Percentiles rank a stretch among this genome's conserved stretches.
These are phyloP conservation scores for Uromyces viciae-fabae DNA, from an alignment of 1,284 basidiomycete genomes.

Conservation along the genomic window DNA sequence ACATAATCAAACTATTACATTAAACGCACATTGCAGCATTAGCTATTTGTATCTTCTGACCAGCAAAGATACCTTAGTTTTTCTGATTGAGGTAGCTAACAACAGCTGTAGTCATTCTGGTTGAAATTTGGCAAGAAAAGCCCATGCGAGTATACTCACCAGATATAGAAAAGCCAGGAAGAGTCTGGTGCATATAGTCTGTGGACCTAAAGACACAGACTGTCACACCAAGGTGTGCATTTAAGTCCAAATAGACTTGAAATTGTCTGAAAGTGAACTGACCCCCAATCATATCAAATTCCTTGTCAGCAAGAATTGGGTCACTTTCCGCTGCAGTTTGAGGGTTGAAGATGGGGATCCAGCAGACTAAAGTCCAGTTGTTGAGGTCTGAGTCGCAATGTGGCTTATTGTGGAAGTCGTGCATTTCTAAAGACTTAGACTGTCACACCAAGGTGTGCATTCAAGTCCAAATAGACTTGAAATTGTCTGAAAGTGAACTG, in stretches of 20 bases:
- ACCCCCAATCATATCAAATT: background rate
- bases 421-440: no score
- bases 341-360: background rate
- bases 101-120: no score
- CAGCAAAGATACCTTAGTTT: no score
- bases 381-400: background rate
- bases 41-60: no score
- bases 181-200: background rate
- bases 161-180: background rate
- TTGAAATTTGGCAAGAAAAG: background rate
- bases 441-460: no score
- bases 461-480: background rate
- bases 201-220: background rate
- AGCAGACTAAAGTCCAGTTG: background rate
- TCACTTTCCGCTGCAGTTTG: background rate
- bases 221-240: background rate
- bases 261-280: background rate
- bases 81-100: no score
- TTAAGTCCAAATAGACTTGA: background rate
- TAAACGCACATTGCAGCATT: no score
- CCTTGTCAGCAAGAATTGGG: background rate
- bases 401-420: background rate
- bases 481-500: background rate
- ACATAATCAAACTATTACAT: no score
- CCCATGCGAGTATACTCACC: background rate